Evolutionary conservation across 2,329 filamentous ascomycete species (phyloP), one percentile per base, ranked within the genome.

Genomic region (Blastomyces gilchristii): DNA sequence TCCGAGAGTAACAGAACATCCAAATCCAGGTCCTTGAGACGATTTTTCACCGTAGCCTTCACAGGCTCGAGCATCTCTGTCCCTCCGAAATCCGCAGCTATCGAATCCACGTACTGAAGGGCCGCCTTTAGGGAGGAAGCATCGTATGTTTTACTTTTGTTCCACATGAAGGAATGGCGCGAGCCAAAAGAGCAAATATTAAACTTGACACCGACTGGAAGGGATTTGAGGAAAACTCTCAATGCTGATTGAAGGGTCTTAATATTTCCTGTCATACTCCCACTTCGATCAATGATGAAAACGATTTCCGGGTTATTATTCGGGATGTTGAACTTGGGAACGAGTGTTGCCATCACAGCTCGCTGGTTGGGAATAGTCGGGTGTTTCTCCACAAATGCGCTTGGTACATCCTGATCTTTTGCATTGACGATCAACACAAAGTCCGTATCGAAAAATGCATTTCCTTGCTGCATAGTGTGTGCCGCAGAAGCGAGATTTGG

Each of bases 221-320:
- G 73, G 0, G 82, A 84, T 67, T 84, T 85, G 28, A 87, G 69
- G 67, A 86, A 85, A 47, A 85, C 78, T 31, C 77, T 77, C 64
- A 86, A 74, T 3, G 83, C 82, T 11, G 79, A 74, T 54, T 77
- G 72, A 4, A 83, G 73, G 0, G 81, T 75, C 1, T 60, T 62
- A 7, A 85, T 84, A 56, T 81, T 82, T 45, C 71, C 70, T 3
- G 49, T 4, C 77, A 82, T 82, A 47, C 85, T 88, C 0, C 86
- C 87, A 63, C 86, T 89, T 60, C 87, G 82, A 71, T 91, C 88
- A 62, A 85, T 87, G 4, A 91, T 76, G 67, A 91, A 90, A 22
- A 91, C 83, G 28, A 91, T 81, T 70, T 91, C 88, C 0, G 81
- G 81, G 22, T 73, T 75, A 9, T 80, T 77, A 0, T 80, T 70